Evolutionary conservation across 176 grass and related monocot genomes (phyloP), one percentile per base, ranked within the genome.

Genomic region (Carex parvula): DNA sequence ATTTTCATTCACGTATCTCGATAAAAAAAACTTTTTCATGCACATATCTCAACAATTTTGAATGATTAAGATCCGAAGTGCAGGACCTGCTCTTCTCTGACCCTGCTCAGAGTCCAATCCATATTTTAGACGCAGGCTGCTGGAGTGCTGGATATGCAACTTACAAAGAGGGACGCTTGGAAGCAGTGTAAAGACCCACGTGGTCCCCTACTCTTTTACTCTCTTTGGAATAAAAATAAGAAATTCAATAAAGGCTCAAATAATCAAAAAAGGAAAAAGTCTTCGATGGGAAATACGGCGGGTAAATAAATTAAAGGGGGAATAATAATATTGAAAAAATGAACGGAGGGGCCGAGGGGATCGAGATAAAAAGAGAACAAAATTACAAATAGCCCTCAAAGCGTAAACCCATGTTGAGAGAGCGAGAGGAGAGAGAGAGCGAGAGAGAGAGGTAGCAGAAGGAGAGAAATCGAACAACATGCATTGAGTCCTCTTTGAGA

Each of bases 401-500:
- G 67, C 57, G 13, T 83, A 68, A 21, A 83, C 81, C 54, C 62
- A 7, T 29, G 57, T 67, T 83, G 85, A 85, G 90, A 92, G 84
- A 84, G 60, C 24, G 50, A 10, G 44, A 6, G 8, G 18, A 32
- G 58, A 54, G 6, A 17, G 39, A 41, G 64, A 44, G 41, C 16
- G 76, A 55, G 84, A 57, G 18, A 18, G 29, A 46, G 88, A 92
- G 85, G 86, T 81, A 88, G 85, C 14, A 57, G 60, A 61, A 24
- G 74, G 81, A 80, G 88, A 84, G 84, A 79, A 91, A 92, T 81
- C 54, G 73, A 61, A 35, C 73, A 86, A 78, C 64, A 84, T 58
- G 87, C 87, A 82, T 84, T 81, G 81, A 83, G 63, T 17, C 22
- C 11, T 62, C 41, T 22, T 69, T 22, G 55, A 60, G 20, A 76